Evolutionary conservation across 164 flowering plant genomes (phyloP).

Genomic region (Annona squamosa): DNA sequence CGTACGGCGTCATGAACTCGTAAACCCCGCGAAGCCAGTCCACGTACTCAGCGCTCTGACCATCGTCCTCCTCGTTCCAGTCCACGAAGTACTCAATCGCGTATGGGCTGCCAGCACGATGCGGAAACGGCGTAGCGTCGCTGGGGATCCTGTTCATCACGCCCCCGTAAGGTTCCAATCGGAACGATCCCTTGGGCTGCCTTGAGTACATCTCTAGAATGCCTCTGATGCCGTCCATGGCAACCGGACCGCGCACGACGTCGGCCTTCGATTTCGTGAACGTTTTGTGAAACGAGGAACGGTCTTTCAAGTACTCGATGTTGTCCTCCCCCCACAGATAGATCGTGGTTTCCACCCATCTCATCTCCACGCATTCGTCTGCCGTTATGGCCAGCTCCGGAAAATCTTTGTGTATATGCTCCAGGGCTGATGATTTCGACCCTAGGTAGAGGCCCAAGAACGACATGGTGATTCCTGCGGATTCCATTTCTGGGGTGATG

Average conservation of each 20-base stretch:
- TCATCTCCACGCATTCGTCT: slow-evolving; percentile 15
- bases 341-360: slow-evolving; percentile 11
- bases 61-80: slow-evolving; percentile 12
- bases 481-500: neutral
- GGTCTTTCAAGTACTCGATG: slow-evolving; percentile 10
- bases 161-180: slow-evolving; percentile 26
- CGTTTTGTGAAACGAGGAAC: slow-evolving; percentile 8
- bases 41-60: slow-evolving; percentile 5
- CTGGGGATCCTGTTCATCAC: slow-evolving; percentile 8
- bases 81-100: slow-evolving; percentile 21
- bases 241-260: slow-evolving; percentile 13
- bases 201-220: slow-evolving; percentile 7
- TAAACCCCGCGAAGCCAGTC: slow-evolving; percentile 5
- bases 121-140: slow-evolving; percentile 20
- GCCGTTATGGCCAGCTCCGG: slow-evolving; percentile 7
- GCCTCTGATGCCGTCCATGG: slow-evolving; percentile 6
- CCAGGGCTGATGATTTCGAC: slow-evolving; percentile 5
- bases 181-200: slow-evolving; percentile 15
- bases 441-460: slow-evolving; percentile 17
- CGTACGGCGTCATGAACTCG: slow-evolving; percentile 9
- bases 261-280: slow-evolving; percentile 25
- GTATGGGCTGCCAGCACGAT: slow-evolving; percentile 20
- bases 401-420: neutral
- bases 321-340: slow-evolving; percentile 11
- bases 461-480: neutral